phyloP scores from a whole-genome alignment of 2,329 filamentous ascomycete species.

The Diaporthe sp. region DNA sequence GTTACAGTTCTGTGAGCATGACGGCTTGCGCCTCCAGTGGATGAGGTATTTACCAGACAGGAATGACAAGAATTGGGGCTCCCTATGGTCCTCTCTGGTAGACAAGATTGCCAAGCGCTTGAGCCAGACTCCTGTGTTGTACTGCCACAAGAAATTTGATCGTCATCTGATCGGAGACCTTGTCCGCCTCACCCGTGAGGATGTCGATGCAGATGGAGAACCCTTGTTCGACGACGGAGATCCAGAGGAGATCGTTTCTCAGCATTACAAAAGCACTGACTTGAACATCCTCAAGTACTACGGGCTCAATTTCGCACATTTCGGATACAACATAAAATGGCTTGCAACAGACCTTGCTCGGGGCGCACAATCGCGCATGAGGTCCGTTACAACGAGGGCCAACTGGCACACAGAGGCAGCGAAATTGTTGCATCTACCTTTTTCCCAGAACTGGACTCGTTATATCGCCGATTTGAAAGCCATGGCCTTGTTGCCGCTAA shows the following conservation, averaged over 20 bases:
- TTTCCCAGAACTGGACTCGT: not conserved
- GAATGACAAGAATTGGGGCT: conserved; percentile 44
- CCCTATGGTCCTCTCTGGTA: conserved; percentile 49
- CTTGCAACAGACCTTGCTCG: conserved; percentile 36
- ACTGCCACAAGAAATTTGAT: conserved; percentile 23
- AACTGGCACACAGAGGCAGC: conserved; percentile 45
- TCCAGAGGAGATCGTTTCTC: conserved; percentile 40
- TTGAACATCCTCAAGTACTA: conserved; percentile 21
- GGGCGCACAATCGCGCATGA: conserved; percentile 38
- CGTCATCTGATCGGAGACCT: conserved; percentile 34
- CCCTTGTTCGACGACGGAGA: conserved; percentile 47
- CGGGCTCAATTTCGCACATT: conserved; percentile 14
- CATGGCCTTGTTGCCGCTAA: conserved; percentile 42
- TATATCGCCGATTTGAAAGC: no score
- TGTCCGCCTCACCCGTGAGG: not conserved
- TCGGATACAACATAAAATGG: conserved; percentile 1
- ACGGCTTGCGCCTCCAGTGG: conserved; percentile 58
- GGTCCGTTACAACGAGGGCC: conserved; percentile 32
- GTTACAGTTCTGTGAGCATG: conserved; percentile 55
- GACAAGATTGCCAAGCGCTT: conserved; percentile 46
- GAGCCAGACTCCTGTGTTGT: conserved; percentile 37
- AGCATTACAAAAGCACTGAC: conserved; percentile 20
- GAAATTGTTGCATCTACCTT: conserved; percentile 39
- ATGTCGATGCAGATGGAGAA: conserved; percentile 36
- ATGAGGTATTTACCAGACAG: conserved; percentile 59